phyloP scores from a whole-genome alignment of 2,329 filamentous ascomycete genomes.

The Nemania diffusa region DNA sequence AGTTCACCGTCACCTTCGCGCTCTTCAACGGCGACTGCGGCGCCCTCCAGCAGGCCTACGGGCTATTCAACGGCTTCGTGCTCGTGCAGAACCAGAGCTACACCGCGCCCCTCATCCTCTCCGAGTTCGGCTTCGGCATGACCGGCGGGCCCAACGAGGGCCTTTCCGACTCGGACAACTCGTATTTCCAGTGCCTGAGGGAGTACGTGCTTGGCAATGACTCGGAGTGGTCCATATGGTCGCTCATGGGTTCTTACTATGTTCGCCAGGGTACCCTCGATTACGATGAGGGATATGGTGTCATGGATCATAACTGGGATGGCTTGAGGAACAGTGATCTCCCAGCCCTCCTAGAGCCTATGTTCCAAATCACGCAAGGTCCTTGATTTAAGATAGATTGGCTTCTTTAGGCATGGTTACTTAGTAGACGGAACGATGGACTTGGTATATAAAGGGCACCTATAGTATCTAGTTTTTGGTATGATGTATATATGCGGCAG shows the following conservation, averaged over 20 bases:
- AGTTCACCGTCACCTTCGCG: conserved; percentile 62
- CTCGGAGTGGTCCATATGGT: conserved; percentile 70
- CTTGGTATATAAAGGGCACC: not conserved
- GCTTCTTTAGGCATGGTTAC: not conserved
- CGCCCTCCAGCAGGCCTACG: conserved; percentile 56
- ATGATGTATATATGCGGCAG: conserved; percentile 1
- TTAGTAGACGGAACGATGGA: not conserved
- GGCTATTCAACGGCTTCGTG: conserved; percentile 62
- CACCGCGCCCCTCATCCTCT: conserved; percentile 66
- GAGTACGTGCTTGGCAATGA: conserved; percentile 66
- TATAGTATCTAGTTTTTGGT: not conserved
- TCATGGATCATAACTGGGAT: conserved; percentile 58
- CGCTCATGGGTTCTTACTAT: conserved; percentile 68
- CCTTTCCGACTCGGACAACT: conserved; percentile 56
- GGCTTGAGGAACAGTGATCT: conserved; percentile 53
- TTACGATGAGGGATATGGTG: conserved; percentile 64
- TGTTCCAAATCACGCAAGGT: conserved; percentile 56
- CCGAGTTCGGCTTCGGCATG: conserved; percentile 68
- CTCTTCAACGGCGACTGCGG: conserved; percentile 56
- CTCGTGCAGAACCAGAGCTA: conserved; percentile 58
- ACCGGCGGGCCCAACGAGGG: conserved; percentile 55
- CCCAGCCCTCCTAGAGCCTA: conserved; percentile 44
- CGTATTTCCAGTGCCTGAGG: conserved; percentile 63
- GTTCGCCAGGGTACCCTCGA: conserved; percentile 61
- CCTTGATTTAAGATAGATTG: conserved; percentile 44